Base-by-base conservation (phyloP, 345 rosid genomes). In the Noccaea caerulescens region DNA sequence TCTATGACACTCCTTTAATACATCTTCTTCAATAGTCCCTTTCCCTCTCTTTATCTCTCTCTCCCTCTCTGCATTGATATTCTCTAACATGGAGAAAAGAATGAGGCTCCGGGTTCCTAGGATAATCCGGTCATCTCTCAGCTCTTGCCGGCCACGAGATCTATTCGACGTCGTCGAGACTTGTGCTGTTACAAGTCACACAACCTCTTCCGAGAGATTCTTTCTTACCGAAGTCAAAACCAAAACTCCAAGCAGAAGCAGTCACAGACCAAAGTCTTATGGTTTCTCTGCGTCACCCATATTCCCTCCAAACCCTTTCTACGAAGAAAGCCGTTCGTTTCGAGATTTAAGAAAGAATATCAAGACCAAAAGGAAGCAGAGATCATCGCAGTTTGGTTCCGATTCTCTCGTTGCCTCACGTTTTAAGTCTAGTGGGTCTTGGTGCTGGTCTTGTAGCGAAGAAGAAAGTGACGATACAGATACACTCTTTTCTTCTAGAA, bases 391-490 rank as follows among this genome's bases (percentile, higher is more conserved):
- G 42, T 66, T 69, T 41, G 49, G 47, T 55, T 50, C 64, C 0
- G 70, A 70, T 44, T 30, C 72, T 18, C 51, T 79, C 23, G 58
- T 88, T 6, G 78, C 84, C 64, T 88, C 88, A 16, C 76, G 75
- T 65, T 74, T 68, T 45, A 33, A 63, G 34, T 61, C 73, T 8
- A 45, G 59, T 18, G 81, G 69, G 3, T 72, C 77, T 23, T 77
- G 84, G 67, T 71, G 73, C 55, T 90, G 90, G 92, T 87, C 80
- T 50, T 86, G 87, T 77, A 89, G 87, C 67, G 95, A 89, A 51
- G 79, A 80, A 47, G 93, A 86, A 14, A 90, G 82, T 67, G 78
- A 77, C 51, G 86, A 82, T 47, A 73, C 78, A 0, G 97, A 83
- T 56, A 82, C 89, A 0, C 77, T 88, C 52, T 91, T 91, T 79